Evolutionary conservation across 441 rosid species (phyloP), one percentile per base, ranked within the genome.

Genomic region (Syzygium malaccense): DNA sequence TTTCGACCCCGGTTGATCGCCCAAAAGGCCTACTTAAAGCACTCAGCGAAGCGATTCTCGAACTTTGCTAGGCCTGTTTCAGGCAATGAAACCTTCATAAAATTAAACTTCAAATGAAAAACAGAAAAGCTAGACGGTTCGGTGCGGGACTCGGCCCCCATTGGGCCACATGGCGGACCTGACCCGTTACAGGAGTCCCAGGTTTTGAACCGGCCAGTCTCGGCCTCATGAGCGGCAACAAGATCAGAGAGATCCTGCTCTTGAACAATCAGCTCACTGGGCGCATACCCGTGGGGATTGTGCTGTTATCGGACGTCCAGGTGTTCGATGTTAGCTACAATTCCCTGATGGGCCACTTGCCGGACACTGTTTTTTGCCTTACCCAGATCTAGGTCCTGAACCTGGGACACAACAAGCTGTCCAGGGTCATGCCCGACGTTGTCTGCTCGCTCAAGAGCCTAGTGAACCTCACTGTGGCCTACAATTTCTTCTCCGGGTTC

Each of bases 401-500:
- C 88, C 89, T 96, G 85, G 97, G 92, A 9, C 97, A 95, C 91
- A 95, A 95, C 90, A 88, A 88, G 93, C 90, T 97, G 17, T 95
- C 98, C 15, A 96, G 97, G 18, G 94, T 78, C 8, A 89, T 95
- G 25, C 96, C 98, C 1, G 96, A 94, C 84, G 51, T 92, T 88
- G 94, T 97, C 33, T 96, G 98, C 87, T 93, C 96, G 8, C 85
- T 95, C 58, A 93, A 87, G 78, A 94, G 92, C 88, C 92, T 97
- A 11, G 60, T 93, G 86, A 97, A 96, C 84, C 90, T 97, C 62
- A 96, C 95, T 1, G 95, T 94, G 37, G 91, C 99, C 85, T 96
- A 91, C 90, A 96, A 96, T 89, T 97, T 97, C 97, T 94, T 96
- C 89, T 96, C 98, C 37, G 98, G 99, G 92, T 93, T 96, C 83